Evolutionary conservation across 352 stramenopile species (phyloP).

Genomic region (Globisporangium acanthophoron): DNA sequence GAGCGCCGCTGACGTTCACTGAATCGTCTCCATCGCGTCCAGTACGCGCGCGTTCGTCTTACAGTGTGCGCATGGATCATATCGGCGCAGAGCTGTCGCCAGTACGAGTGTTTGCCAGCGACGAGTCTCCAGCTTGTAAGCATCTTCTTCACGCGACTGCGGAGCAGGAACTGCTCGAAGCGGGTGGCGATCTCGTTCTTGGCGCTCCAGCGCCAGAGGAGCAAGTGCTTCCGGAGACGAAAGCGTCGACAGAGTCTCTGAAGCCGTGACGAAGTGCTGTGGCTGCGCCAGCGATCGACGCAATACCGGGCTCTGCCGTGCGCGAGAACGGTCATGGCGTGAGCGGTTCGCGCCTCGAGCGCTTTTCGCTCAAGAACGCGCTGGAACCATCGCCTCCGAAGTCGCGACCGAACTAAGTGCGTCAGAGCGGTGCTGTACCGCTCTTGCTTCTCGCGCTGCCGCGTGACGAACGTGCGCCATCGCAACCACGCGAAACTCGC

Average conservation of each 20-base stretch:
- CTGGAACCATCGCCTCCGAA: constrained; percentile 20
- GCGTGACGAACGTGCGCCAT: constrained; percentile 17
- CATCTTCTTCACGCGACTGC: constrained; percentile 21
- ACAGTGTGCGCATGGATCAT: constrained; percentile 6
- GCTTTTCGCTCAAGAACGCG: constrained; percentile 6
- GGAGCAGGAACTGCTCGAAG: constrained; percentile 23
- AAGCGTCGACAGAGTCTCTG: constrained; percentile 21
- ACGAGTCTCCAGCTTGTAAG: constrained; percentile 19
- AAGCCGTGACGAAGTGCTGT: constrained; percentile 6
- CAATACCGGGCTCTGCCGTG: constrained; percentile 9
- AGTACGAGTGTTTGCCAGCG: constrained; percentile 17
- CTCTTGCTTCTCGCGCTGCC: constrained; percentile 6
- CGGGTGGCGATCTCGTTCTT: constrained; percentile 26
- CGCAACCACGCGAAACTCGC: constrained; percentile 5
- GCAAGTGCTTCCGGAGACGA: constrained; percentile 32
- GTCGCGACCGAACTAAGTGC: constrained; percentile 15
- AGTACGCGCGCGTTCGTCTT: constrained; percentile 9
- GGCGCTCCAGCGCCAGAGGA: constrained; percentile 22
- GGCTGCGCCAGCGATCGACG: constrained; percentile 21
- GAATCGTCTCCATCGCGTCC: constrained; percentile 20
- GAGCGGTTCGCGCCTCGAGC: constrained; percentile 2
- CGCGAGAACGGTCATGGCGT: constrained; percentile 10
- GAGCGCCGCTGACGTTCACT: constrained; percentile 7
- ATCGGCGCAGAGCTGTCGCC: constrained; percentile 17
- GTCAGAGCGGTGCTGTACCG: constrained; percentile 6